Conservation (phyloP, 2,329 filamentous ascomycete species). For the Aspergillus sergii region DNA sequence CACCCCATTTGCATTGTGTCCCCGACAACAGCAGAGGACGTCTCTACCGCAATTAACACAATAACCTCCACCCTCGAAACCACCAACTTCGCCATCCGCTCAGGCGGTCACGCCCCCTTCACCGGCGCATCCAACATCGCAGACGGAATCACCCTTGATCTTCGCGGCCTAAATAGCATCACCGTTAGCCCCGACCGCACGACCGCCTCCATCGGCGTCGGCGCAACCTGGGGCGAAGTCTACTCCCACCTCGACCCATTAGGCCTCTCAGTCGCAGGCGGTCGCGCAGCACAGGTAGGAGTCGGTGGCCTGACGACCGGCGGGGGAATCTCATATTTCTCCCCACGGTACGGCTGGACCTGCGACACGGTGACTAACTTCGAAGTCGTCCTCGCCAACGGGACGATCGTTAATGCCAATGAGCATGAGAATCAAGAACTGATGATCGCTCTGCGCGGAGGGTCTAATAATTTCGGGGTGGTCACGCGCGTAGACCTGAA, state of each 20-base stretch:
- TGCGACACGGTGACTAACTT: conserved; percentile 48
- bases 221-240: conserved; percentile 18
- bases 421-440: conserved; percentile 30
- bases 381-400: conserved; percentile 51
- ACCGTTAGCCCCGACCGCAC: neutral
- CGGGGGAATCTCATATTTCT: conserved; percentile 23
- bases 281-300: conserved; percentile 27
- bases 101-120: neutral
- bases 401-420: conserved; percentile 45
- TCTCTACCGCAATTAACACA: conserved; percentile 17
- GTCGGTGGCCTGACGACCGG: conserved; percentile 27
- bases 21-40: conserved; percentile 21
- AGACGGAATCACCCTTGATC: neutral
- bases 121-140: neutral
- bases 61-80: neutral
- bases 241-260: conserved; percentile 20
- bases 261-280: conserved; percentile 24
- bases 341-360: conserved; percentile 15
- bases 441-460: conserved; percentile 32
- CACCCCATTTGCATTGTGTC: conserved; percentile 25
- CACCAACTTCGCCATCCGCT: neutral
- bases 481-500: conserved; percentile 29
- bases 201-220: conserved; percentile 9
- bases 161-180: neutral
- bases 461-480: conserved; percentile 35